Base-by-base conservation (phyloP, 179 eudicot genomes). In the Nepenthes alata region DNA sequence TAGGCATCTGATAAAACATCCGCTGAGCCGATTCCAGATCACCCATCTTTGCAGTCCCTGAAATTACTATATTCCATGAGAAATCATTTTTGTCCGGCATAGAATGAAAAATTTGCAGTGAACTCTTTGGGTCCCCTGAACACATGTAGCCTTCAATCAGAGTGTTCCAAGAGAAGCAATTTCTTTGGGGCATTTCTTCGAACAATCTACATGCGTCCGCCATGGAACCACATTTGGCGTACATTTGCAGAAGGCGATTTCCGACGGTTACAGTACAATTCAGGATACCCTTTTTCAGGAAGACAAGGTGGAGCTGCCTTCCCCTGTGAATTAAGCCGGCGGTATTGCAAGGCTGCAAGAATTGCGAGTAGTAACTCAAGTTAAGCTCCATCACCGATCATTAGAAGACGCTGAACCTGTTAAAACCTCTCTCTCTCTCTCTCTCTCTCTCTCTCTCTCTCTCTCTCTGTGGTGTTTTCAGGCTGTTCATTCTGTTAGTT, bases 1-100 rank as follows among this genome's bases (percentile, higher is more conserved):
- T 63, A n/a, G 97, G 97, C 98, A 93, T 93, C 65, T 82, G 83
- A 58, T 75, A 37, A 45, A 93, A 83, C 76, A 89, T 64, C 64
- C 62, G 11, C 63, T 75, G 59, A 47, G 85, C 86, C 53, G 67
- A 51, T 52, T 53, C 72, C 61, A 89, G 74, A 37, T 89, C 88
- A 11, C 88, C 94, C 39, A 45, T 65, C 56, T 79, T 85, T 1
- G 77, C 79, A 69, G 73, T 76, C 48, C 85, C 93, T 5, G 89
- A 80, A 62, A 93, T 73, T 14, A 83, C 77, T 39, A 78, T 72
- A 78, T 83, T 85, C 98, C 98, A 93, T 9, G 98, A 81, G 70
- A 81, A 89, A 34, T 72, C 81, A 64, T 85, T 77, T 74, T 73
- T 93, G 5, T 61, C 11, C 4, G 87, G 91, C 91, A 85, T 87